A percentile compares a stretch with the other conserved stretches of the same genome.
These are phyloP conservation scores for Pugionium dolabratum DNA, from an alignment of 345 rosid species.

Conservation along the genomic window DNA sequence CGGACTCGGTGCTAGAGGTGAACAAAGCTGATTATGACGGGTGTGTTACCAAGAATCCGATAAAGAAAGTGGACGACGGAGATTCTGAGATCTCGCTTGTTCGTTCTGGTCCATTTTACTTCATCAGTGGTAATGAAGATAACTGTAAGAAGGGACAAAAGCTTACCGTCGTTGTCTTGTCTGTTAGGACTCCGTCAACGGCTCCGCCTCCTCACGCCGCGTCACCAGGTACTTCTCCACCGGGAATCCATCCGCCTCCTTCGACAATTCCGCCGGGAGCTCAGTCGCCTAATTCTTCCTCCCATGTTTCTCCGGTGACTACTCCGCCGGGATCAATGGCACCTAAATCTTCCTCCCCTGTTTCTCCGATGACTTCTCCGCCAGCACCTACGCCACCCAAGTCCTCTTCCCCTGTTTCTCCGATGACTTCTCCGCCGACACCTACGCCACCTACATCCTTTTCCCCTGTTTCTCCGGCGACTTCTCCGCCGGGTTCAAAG, in stretches of 20 bases:
- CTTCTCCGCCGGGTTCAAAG: conserved; percentile 21
- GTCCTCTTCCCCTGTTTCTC: background rate
- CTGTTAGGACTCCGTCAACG: conserved; percentile 42
- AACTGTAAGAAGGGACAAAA: conserved; percentile 72
- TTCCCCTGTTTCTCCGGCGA: conserved; percentile 14
- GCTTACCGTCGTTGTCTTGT: conserved; percentile 60
- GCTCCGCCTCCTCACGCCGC: conserved; percentile 43
- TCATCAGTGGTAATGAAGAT: conserved; percentile 66
- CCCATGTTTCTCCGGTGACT: conserved; percentile 30
- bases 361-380: too few relatives aligned
- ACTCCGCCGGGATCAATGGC: conserved; percentile 12
- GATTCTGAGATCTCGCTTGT: conserved; percentile 56
- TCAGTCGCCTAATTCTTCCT: conserved; percentile 26
- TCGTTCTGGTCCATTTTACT: conserved; percentile 78
- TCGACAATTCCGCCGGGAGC: conserved; percentile 20
- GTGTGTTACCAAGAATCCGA: conserved; percentile 63
- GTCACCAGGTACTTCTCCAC: conserved; percentile 27
- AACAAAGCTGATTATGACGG: conserved; percentile 50
- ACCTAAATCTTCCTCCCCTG: conserved; percentile 6
- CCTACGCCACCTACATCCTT: too few relatives aligned
- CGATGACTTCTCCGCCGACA: too few relatives aligned
- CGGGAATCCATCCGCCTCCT: conserved; percentile 3
- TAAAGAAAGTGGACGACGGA: conserved; percentile 55
- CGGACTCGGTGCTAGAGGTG: conserved; percentile 70
- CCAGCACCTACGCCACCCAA: too few relatives aligned